Base-by-base conservation (phyloP, 2,329 filamentous ascomycete species). In the Hawksworthiomyces lignivorus region DNA sequence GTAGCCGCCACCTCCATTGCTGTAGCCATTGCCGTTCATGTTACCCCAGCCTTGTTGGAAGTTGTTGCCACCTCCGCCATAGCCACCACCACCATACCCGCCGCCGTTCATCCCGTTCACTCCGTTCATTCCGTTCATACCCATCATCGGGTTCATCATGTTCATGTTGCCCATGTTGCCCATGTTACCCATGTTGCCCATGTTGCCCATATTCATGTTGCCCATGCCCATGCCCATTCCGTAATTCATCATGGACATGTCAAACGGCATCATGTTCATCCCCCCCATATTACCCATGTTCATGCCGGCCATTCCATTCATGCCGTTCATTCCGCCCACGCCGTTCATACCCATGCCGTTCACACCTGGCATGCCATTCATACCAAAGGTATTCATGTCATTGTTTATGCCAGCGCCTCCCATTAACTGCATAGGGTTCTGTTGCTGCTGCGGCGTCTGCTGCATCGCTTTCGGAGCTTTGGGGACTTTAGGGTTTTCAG, bases 381-480 rank as follows among this genome's bases (percentile, higher is more conserved):
- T 44, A 26, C 24, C 27, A 36, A 45, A 45, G 7, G 24, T 36
- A 39, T 34, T 32, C 58, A 69, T 68, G 38, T 66, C 69, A 63
- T 72, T 72, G 62, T 72, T 72, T 62, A 73, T 73, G 39, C 60
- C 61, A n/a, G n/a, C 24, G 24, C 24, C 24, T 8, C 24, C 50
- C 56, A 69, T 68, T 24, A 56, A 55, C 46, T 62, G 62, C 61
- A 67, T 65, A 61, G 67, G 65, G 29, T 59, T 57, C 37, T 56
- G 51, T 22, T 54, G 58, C 41, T 61, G 64, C 54, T 68, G 68
- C 56, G 60, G 63, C 43, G 72, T 69, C 72, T 56, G 62, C 64
- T 73, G 75, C 78, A 80, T 83, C 28, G 73, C 77, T 57, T 78
- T 79, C 3, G 78, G 79, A 0, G 70, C 78, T 52, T 81, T 82